phyloP scores from a whole-genome alignment of 2,329 filamentous ascomycete genomes.

The Alternaria triticimaculans region DNA sequence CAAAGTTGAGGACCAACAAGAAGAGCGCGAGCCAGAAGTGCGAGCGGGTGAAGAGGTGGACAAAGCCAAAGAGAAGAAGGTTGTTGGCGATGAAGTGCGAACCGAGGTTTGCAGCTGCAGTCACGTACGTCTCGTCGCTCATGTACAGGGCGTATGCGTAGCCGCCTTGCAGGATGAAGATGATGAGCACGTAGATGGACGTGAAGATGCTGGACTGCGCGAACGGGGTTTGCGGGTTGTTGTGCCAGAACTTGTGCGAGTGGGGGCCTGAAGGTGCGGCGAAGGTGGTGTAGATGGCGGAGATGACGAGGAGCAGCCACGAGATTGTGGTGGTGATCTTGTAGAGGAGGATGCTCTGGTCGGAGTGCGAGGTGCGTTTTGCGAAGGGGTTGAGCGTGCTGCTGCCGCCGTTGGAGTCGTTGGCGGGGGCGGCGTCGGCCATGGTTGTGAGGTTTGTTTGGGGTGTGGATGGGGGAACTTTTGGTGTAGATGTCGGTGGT shows the following conservation, averaged over 20 bases:
- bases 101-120: constrained; percentile 76
- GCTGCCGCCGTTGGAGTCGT: constrained; percentile 58
- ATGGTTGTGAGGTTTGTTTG: constrained; percentile 6
- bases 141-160: constrained; percentile 82
- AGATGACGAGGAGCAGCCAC: constrained; percentile 76
- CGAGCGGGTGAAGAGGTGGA: constrained; percentile 80
- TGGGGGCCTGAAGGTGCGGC: constrained; percentile 67
- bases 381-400: constrained; percentile 72
- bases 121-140: constrained; percentile 66
- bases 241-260: constrained; percentile 72
- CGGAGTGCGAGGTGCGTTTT: constrained; percentile 70
- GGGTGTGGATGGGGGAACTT: background rate
- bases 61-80: constrained; percentile 79
- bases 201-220: constrained; percentile 70
- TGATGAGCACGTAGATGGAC: constrained; percentile 77
- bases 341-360: constrained; percentile 70
- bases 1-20: constrained; percentile 78
- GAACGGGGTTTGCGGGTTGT: constrained; percentile 78
- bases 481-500: background rate
- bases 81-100: constrained; percentile 88
- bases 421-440: constrained; percentile 11
- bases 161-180: constrained; percentile 76
- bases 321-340: constrained; percentile 75
- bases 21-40: constrained; percentile 79
- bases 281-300: constrained; percentile 76